Evolutionary conservation across 108 stramenopile genomes (phyloP).

Genomic region (Nitzschia sp.): DNA sequence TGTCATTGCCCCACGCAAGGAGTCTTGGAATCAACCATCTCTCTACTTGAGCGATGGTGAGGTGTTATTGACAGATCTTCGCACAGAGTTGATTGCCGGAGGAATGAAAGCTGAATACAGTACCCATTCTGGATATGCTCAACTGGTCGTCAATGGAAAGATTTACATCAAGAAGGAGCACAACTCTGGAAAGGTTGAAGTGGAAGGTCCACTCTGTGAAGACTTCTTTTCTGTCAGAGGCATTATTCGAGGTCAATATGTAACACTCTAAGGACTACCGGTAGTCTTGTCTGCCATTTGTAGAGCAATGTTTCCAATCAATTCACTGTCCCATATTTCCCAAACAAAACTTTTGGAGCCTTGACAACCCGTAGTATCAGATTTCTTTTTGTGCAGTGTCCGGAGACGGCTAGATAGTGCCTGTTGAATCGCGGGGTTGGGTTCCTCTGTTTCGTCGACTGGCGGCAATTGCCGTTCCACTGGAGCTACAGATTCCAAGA

Average conservation of each 20-base stretch:
- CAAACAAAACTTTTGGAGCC: too few relatives aligned
- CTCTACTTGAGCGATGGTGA: constrained; percentile 83
- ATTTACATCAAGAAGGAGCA: constrained; percentile 71
- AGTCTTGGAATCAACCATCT: constrained; percentile 17
- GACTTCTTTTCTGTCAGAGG: constrained; percentile 79
- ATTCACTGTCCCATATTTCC: too few relatives aligned
- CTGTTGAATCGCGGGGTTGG: too few relatives aligned
- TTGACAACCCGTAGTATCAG: too few relatives aligned
- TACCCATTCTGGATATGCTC: constrained; percentile 68
- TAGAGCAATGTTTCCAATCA: too few relatives aligned
- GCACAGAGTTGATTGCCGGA: constrained; percentile 76
- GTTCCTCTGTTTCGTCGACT: too few relatives aligned
- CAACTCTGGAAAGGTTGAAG: constrained; percentile 63
- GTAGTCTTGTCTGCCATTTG: too few relatives aligned
- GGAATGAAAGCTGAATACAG: constrained; percentile 90
- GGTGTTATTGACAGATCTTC: constrained; percentile 84
- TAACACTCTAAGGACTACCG: constrained; percentile 13
- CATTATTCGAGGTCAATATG: constrained; percentile 75
- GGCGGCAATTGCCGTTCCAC: too few relatives aligned
- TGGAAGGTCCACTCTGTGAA: constrained; percentile 87
- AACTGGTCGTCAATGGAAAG: constrained; percentile 76
- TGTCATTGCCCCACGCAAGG: constrained; percentile 71
- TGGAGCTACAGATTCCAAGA: too few relatives aligned
- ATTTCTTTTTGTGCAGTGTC: too few relatives aligned
- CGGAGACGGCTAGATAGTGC: too few relatives aligned